A percentile compares a stretch with the other conserved stretches of the same genome.
Conservation (phyloP, 1,284 basidiomycete genomes). For the Uromyces viciae-fabae region DNA sequence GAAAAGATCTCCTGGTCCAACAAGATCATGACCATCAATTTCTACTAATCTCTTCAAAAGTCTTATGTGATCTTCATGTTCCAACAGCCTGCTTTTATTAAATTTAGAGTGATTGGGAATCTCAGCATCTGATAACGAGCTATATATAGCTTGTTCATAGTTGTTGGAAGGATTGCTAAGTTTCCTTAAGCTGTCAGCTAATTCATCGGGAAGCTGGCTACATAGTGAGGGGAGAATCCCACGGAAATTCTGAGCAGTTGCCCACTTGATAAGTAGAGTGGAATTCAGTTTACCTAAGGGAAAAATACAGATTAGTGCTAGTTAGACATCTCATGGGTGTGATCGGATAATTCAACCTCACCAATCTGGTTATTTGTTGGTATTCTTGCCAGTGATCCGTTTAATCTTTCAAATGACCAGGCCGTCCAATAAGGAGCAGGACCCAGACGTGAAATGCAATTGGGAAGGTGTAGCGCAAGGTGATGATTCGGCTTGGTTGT, state of each 20-base stretch:
- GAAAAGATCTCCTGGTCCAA: not conserved
- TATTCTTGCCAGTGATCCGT: slow-evolving; percentile 56
- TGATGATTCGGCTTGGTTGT: slow-evolving; percentile 31
- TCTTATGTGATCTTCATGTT: not conserved
- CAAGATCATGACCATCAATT: not conserved
- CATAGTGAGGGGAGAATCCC: not conserved
- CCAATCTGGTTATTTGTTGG: slow-evolving; percentile 54
- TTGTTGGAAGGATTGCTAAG: not conserved
- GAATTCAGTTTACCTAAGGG: not conserved
- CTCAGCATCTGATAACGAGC: not conserved
- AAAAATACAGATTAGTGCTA: not conserved
- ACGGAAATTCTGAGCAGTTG: not conserved
- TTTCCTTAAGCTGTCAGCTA: not conserved
- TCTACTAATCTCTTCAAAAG: not conserved
- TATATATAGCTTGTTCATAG: not conserved
- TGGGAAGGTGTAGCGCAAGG: slow-evolving; percentile 21
- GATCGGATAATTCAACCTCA: not conserved
- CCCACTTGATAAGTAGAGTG: not conserved
- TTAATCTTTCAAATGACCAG: slow-evolving; percentile 14
- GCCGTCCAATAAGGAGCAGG: slow-evolving; percentile 32
- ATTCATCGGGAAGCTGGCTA: not conserved
- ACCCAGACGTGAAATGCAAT: not conserved
- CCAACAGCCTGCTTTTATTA: not conserved
- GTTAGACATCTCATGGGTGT: not conserved
- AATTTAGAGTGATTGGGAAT: not conserved